Base-by-base conservation (phyloP, 768 basidiomycete species). In the Mycena floridula region DNA sequence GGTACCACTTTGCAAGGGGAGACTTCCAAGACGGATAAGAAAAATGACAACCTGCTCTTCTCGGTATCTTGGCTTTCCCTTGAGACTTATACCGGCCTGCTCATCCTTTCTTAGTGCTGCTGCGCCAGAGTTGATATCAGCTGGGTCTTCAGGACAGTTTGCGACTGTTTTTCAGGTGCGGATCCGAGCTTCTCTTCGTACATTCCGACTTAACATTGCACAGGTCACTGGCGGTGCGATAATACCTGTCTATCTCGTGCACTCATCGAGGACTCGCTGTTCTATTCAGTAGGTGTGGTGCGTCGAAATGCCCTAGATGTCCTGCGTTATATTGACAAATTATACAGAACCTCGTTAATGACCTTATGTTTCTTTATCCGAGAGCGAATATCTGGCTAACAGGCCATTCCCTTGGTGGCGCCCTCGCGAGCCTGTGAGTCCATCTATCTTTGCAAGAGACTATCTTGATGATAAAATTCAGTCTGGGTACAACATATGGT, bases 401-500 rank as follows among this genome's bases (percentile, higher is more conserved):
- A 6, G 92, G 91, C 46, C 88, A 89, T 58, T 88, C 89, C 36
- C 76, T 98, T 11, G 95, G 95, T n/a, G 95, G 95, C 2, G 72
- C 89, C 0, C 62, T 99, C 4, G 86, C 93, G 3, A 81, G 87
- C 9, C 77, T 99, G n/a, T 72, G n/a, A n/a, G n/a, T n/a, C n/a
- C n/a, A n/a, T n/a, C n/a, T n/a, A n/a, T n/a, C n/a, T n/a, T n/a
- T n/a, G n/a, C n/a, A n/a, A n/a, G n/a, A n/a, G n/a, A n/a, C n/a
- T n/a, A n/a, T n/a, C n/a, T n/a, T n/a, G n/a, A n/a, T n/a, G n/a
- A n/a, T n/a, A n/a, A n/a, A n/a, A n/a, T n/a, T n/a, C n/a, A n/a
- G n/a, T n/a, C n/a, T 97, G 5, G 93, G 89, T 0, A 73, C 81
- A 1, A 94, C 95, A 0, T 99, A 93, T 57, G 95, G 95, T 25